Conservation (phyloP, 148 eudicot genomes). For the Salicornia ramosissima region DNA sequence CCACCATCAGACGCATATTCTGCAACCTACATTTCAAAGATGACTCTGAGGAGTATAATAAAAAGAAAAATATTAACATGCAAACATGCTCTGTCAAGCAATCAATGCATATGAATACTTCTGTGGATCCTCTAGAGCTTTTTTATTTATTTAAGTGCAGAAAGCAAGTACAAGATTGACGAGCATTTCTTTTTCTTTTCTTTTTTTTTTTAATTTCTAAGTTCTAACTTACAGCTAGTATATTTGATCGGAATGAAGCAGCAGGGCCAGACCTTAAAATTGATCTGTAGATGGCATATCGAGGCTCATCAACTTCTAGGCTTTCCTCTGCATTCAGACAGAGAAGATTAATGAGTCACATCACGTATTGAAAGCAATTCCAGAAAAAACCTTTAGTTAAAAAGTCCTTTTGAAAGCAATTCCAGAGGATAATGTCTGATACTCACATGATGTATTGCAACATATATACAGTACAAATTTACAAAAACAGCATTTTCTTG, state of each 20-base stretch:
- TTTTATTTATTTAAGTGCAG: background rate
- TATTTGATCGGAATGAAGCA: conserved; percentile 81
- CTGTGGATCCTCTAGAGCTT: too few relatives aligned
- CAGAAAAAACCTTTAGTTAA: too few relatives aligned
- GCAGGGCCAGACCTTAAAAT: conserved; percentile 91
- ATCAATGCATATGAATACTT: too few relatives aligned
- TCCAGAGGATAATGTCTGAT: too few relatives aligned
- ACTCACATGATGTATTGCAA: too few relatives aligned
- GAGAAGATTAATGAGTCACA: background rate
- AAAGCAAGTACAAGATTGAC: background rate
- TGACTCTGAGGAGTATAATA: conserved; percentile 3
- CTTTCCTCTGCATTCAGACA: conserved; percentile 48
- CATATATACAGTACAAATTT: too few relatives aligned
- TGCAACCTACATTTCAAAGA: conserved; percentile 64
- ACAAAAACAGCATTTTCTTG: too few relatives aligned
- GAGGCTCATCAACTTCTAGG: conserved; percentile 70
- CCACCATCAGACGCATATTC: conserved; percentile 82
- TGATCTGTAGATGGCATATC: conserved; percentile 61
- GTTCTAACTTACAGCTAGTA: conserved; percentile 76
- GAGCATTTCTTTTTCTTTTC: too few relatives aligned
- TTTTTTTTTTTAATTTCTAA: too few relatives aligned
- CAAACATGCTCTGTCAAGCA: too few relatives aligned
- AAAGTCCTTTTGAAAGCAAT: too few relatives aligned
- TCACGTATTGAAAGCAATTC: too few relatives aligned
- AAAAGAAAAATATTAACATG: background rate